Evolutionary conservation across 2,329 filamentous ascomycete species (phyloP).

Genomic region (Botrytis porri): DNA sequence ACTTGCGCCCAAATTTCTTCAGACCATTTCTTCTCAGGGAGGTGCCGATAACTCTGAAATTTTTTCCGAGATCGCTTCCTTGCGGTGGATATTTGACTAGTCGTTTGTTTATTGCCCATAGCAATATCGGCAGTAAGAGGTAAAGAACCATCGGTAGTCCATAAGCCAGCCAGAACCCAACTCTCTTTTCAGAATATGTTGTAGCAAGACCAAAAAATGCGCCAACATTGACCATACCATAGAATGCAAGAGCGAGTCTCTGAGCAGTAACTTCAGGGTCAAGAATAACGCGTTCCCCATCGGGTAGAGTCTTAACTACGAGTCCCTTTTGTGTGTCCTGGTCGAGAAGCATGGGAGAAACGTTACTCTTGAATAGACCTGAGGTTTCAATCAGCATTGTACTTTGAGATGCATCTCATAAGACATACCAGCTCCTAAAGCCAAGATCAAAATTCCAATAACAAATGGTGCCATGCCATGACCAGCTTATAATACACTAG

Average conservation of each 20-base stretch:
- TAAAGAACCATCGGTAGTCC: conserved; percentile 56
- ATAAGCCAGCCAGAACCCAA: conserved; percentile 49
- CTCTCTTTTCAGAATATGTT: conserved; percentile 45
- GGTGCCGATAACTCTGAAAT: conserved; percentile 44
- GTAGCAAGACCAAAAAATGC: conserved; percentile 47
- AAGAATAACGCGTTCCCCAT: conserved; percentile 59
- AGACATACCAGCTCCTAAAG: conserved; percentile 40
- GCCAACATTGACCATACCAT: conserved; percentile 68
- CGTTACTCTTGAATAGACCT: conserved; percentile 70
- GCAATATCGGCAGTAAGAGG: conserved; percentile 51
- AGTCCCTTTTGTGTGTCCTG: conserved; percentile 46
- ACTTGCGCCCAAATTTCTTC: conserved; percentile 48
- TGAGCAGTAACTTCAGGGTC: conserved; percentile 57
- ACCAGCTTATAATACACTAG: conserved; percentile 42
- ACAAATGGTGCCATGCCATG: conserved; percentile 56
- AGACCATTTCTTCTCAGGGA: conserved; percentile 53
- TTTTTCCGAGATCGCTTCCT: conserved; percentile 46
- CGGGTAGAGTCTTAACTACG: conserved; percentile 46
- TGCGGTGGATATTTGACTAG: conserved; percentile 46
- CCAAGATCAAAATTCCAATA: conserved; percentile 32
- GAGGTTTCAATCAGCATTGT: conserved; percentile 42
- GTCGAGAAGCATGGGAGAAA: conserved; percentile 60
- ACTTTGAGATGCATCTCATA: conserved; percentile 41
- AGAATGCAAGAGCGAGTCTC: conserved; percentile 51
- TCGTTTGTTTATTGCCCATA: conserved; percentile 41